phyloP scores from a whole-genome alignment of 2,329 filamentous ascomycete species.

The Pseudogymnoascus sp. region DNA sequence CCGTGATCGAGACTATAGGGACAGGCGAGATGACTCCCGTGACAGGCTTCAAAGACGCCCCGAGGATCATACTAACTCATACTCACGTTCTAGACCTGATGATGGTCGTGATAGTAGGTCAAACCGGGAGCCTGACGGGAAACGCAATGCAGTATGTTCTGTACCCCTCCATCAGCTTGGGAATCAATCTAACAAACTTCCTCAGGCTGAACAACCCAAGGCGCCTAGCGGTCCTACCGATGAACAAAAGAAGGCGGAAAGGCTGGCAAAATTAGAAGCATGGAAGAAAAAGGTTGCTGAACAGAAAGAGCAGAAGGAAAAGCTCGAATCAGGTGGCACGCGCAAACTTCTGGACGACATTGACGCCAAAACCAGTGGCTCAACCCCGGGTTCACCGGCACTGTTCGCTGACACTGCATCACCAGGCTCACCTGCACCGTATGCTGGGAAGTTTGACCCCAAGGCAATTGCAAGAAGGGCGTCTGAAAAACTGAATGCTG shows the following conservation, averaged over 20 bases:
- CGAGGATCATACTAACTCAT: slow-evolving; percentile 66
- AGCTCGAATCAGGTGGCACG: slow-evolving; percentile 56
- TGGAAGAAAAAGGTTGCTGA: slow-evolving; percentile 87
- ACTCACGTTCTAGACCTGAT: slow-evolving; percentile 57
- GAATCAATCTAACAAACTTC: slow-evolving; percentile 13
- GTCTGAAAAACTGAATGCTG: slow-evolving; percentile 48
- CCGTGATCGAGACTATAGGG: slow-evolving; percentile 61
- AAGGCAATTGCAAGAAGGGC: slow-evolving; percentile 80
- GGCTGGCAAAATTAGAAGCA: slow-evolving; percentile 73
- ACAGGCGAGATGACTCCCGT: slow-evolving; percentile 66
- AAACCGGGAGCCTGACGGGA: slow-evolving; percentile 41
- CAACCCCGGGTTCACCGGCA: slow-evolving; percentile 46
- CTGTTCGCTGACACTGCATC: slow-evolving; percentile 33
- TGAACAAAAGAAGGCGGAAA: slow-evolving; percentile 70
- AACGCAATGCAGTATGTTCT: slow-evolving; percentile 50
- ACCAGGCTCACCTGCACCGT: slow-evolving; percentile 49
- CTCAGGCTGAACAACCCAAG: slow-evolving; percentile 48
- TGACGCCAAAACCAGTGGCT: slow-evolving; percentile 57
- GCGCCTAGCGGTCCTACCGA: slow-evolving; percentile 51
- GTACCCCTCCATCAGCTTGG: background rate
- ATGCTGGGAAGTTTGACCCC: slow-evolving; percentile 76
- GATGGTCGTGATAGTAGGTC: slow-evolving; percentile 52
- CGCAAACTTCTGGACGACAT: slow-evolving; percentile 65
- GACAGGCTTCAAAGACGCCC: slow-evolving; percentile 57
- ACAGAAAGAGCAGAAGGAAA: slow-evolving; percentile 65